Evolutionary conservation across 495 filamentous ascomycete species (phyloP).

Genomic region (Rostrohypoxylon terebratum): DNA sequence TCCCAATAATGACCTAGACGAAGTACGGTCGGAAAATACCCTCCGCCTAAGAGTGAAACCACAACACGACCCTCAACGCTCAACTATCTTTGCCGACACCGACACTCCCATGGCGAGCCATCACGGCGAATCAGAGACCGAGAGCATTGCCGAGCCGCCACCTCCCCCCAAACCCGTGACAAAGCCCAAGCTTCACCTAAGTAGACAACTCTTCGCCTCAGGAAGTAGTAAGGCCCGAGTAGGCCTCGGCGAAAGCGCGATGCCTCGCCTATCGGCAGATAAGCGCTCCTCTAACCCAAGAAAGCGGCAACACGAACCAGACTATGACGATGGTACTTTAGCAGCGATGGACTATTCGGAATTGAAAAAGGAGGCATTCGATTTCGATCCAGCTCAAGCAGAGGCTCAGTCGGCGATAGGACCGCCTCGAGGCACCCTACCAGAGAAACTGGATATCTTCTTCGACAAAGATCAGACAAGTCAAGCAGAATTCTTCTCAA

Average conservation of each 20-base stretch:
- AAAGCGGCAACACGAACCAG: slow-evolving; percentile 58
- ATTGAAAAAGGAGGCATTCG: slow-evolving; percentile 66
- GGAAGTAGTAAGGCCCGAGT: slow-evolving; percentile 26
- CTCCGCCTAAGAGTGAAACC: slow-evolving; percentile 34
- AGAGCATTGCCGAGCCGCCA: slow-evolving; percentile 39
- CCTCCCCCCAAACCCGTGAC: slow-evolving; percentile 38
- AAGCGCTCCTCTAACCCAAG: slow-evolving; percentile 45
- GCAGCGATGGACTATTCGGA: slow-evolving; percentile 65
- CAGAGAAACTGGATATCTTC: slow-evolving; percentile 60
- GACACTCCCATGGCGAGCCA: slow-evolving; percentile 45
- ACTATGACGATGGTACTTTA: slow-evolving; percentile 66
- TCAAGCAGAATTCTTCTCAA: slow-evolving; percentile 72
- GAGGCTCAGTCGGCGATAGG: slow-evolving; percentile 47
- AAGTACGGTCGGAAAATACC: slow-evolving; percentile 30
- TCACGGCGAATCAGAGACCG: slow-evolving; percentile 42
- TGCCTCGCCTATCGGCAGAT: slow-evolving; percentile 44
- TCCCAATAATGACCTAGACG: slow-evolving; percentile 36
- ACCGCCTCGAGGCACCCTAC: slow-evolving; percentile 51
- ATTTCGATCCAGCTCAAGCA: slow-evolving; percentile 62
- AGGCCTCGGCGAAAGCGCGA: slow-evolving; percentile 51
- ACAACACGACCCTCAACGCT: slow-evolving; percentile 37
- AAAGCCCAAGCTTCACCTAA: slow-evolving; percentile 44
- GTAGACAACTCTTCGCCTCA: slow-evolving; percentile 41
- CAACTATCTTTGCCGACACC: slow-evolving; percentile 48
- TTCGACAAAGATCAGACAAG: slow-evolving; percentile 53